Evolutionary conservation across 2,329 filamentous ascomycete species (phyloP), one percentile per base, ranked within the genome.

Genomic region (Rasamsonia emersonii): DNA sequence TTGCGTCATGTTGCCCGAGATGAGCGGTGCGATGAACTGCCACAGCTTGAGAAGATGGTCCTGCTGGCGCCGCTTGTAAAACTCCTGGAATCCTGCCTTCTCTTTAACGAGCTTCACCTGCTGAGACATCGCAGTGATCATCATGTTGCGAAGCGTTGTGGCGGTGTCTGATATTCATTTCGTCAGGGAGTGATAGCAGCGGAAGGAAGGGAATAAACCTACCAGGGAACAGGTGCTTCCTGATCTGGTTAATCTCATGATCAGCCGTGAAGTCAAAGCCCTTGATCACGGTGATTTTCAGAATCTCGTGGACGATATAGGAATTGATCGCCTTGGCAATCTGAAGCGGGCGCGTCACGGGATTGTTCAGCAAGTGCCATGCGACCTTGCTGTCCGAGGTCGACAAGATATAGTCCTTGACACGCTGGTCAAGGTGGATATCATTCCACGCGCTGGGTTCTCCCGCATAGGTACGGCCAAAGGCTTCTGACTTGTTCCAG

Each of bases 241-340:
- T 40, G 11, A 51, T 35, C 14, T 40, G 33, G 3, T 18, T 19
- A 18, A 54, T 43, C 17, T 53, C 45, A 8, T 26, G 26, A 18
- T 54, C 49, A 11, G 41, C 39, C 6, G 13, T 18, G 0, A 33
- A 15, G 15, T 51, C 44, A 31, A 51, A 51, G 2, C 46, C 53
- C n/a, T 34, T 40, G 18, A 53, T 32, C 9, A 51, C 36, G 3
- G 33, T 40, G 14, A 44, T 34, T 7, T 42, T 47, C 24, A 56
- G 30, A 3, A 55, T 33, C 5, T 45, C 35, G 2, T 39, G 37
- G 16, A 44, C 38, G 5, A 54, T 31, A 27, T 46, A 51, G 16
- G 35, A 42, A 29, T 53, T 51, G 24, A 59, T 47, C 3, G 49
- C 44, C 19, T 51, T 53, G 7, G 47, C 37, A 7, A 58, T 32